phyloP scores from a whole-genome alignment of 225 moss, liverwort and hornwort species.

The Polytrichum commune region DNA sequence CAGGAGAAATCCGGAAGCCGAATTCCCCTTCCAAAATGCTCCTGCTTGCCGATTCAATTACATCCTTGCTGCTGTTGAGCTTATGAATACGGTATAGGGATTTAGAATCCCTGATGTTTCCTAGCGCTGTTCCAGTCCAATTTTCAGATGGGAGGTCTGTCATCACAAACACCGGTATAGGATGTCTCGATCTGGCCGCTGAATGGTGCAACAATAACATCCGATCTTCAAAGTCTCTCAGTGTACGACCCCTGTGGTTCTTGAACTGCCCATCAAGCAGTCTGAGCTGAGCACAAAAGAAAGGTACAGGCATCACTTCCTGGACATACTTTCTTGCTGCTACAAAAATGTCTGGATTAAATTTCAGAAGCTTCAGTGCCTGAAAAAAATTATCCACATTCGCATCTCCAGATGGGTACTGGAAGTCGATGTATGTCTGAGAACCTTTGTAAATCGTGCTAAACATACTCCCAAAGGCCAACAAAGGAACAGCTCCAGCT shows the following conservation, averaged over 20 bases:
- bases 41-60: conserved; percentile 19
- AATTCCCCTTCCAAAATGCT: conserved; percentile 18
- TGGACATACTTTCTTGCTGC: conserved; percentile 17
- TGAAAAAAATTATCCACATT: conserved; percentile 25
- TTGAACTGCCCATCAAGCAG: conserved; percentile 58
- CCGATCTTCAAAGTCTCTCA: conserved; percentile 19
- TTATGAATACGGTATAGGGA: conserved; percentile 17
- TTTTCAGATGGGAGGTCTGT: conserved; percentile 26
- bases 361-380: conserved; percentile 17
- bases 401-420: conserved; percentile 19
- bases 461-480: conserved; percentile 57
- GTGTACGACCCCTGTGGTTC: conserved; percentile 31
- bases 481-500: conserved; percentile 11
- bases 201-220: conserved; percentile 9
- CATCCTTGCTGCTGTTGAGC: conserved; percentile 17
- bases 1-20: conserved; percentile 24
- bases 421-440: conserved; percentile 30
- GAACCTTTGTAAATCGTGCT: conserved; percentile 18
- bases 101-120: conserved; percentile 11
- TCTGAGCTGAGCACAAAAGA: conserved; percentile 55
- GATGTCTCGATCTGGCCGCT: not conserved
- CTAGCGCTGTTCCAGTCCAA: conserved; percentile 22
- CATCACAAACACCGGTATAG: conserved; percentile 39
- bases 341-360: conserved; percentile 21
- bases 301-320: conserved; percentile 15